Conservation (phyloP, 306 rosid species). For the Acmispon strigosus region DNA sequence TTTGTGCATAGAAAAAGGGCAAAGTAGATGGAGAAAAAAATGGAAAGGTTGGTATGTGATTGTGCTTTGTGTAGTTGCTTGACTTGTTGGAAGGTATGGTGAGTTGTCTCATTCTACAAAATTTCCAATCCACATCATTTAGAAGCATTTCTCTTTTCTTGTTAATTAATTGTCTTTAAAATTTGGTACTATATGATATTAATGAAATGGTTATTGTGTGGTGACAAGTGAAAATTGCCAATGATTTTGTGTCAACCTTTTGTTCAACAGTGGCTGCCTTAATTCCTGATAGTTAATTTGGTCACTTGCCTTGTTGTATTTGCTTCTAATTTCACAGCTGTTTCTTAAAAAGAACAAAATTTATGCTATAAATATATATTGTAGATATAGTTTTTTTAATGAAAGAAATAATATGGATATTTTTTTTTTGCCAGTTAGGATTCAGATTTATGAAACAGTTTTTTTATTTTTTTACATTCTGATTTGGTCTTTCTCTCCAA, state of each 20-base stretch:
- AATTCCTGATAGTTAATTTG: background rate
- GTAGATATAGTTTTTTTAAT: background rate
- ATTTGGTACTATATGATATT: background rate
- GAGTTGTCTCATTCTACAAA: conserved; percentile 33
- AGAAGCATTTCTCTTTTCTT: background rate
- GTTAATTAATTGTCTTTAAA: background rate
- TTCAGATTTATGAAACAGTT: background rate
- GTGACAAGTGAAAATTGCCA: background rate
- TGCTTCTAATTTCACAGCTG: background rate
- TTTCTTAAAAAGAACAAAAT: background rate
- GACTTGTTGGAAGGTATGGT: conserved; percentile 27
- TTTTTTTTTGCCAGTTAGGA: background rate
- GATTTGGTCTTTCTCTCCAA: background rate
- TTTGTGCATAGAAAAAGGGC: conserved; percentile 17
- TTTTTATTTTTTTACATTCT: no score
- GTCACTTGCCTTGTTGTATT: background rate
- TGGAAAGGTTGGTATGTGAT: background rate
- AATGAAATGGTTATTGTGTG: background rate
- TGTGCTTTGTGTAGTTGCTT: background rate
- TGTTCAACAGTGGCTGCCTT: conserved; percentile 2
- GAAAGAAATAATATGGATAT: background rate
- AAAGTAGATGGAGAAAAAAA: background rate
- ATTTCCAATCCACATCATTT: conserved; percentile 18
- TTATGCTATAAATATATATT: no score
- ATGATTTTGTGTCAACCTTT: background rate